Base-by-base conservation (phyloP, 345 rosid species). In the Camelina sativa region DNA sequence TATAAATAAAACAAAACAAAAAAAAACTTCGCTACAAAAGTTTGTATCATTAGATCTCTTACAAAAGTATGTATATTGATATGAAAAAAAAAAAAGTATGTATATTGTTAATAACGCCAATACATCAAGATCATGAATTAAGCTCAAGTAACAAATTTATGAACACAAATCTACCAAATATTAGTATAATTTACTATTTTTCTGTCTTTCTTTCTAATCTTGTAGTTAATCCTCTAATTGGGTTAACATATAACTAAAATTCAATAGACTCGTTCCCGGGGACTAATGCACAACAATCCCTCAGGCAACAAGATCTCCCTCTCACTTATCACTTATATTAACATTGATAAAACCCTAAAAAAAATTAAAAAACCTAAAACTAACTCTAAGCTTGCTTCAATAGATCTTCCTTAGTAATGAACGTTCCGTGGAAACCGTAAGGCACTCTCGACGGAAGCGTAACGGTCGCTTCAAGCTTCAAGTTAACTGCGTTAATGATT, bases 341-440 rank as follows among this genome's bases (percentile, higher is more conserved):
- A 58, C 65, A 44, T 34, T 20, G 23, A n/a, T 12, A 38, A 40
- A 56, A 19, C 28, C 57, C 63, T n/a, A 6, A 37, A 22, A 22
- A 20, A 16, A 17, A 15, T 4, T 19, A 8, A 0, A 51, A 58
- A 66, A 30, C 30, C 62, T 59, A 40, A 53, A 20, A 51, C 53
- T 23, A 23, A 23, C 2, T 23, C 2, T 23, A 89, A 23, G 73
- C 88, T 71, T 91, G 94, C 43, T 73, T 85, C 69, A 56, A 65
- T 72, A 89, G 44, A 55, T 86, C 95, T 43, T 76, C 78, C 5
- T 85, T 69, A 44, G 71, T 67, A 12, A 91, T 85, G 51, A 91
- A 87, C 1, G 97, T 87, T 19, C 97, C 97, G 32, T 91, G 97
- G 66, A 91, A 91, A 15, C 97, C 97, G 25, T 91, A 91, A 23